Percentiles rank a stretch among this genome's conserved stretches.
Conservation (phyloP, 345 rosid genomes). For the Clausena lansium region DNA sequence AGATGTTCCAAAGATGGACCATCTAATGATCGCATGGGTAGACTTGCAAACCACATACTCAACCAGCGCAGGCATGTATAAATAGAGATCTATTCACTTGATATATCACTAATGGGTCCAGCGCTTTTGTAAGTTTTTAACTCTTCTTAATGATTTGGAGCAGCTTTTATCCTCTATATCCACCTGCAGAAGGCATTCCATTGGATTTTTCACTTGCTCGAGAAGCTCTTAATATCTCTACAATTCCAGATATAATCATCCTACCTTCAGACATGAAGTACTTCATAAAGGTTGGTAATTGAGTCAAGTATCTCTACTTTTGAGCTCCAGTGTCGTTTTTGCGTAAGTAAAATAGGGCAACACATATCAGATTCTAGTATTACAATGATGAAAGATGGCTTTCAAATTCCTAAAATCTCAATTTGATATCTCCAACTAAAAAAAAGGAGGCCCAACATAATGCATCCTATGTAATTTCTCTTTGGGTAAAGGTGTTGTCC, state of each 20-base stretch:
- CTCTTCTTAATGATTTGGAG: slow-evolving; percentile 5
- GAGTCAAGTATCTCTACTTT: neutral
- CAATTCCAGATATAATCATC: slow-evolving; percentile 70
- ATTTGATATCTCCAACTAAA: neutral
- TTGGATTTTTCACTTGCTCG: slow-evolving; percentile 75
- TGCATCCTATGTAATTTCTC: neutral
- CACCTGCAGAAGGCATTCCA: slow-evolving; percentile 80
- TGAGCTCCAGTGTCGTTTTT: neutral
- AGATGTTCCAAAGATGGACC: slow-evolving; percentile 55
- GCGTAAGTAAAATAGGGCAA: neutral
- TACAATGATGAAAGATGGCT: neutral
- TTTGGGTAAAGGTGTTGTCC: slow-evolving; percentile 48
- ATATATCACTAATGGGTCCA: neutral
- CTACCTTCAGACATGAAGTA: slow-evolving; percentile 82
- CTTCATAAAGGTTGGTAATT: slow-evolving; percentile 61
- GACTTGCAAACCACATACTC: slow-evolving; percentile 80
- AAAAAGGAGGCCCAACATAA: too few species aligned
- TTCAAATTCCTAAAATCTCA: neutral
- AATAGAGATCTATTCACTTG: neutral
- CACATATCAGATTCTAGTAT: neutral
- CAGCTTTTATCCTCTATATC: slow-evolving; percentile 90
- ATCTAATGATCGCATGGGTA: slow-evolving; percentile 71
- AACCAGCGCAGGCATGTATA: slow-evolving; percentile 60
- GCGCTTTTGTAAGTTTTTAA: neutral
- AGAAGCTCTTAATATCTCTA: slow-evolving; percentile 53